Percentiles rank a stretch among this genome's conserved stretches.
phyloP scores from a whole-genome alignment of 2,329 filamentous ascomycete species.

The Pseudocercospora macadamiae region DNA sequence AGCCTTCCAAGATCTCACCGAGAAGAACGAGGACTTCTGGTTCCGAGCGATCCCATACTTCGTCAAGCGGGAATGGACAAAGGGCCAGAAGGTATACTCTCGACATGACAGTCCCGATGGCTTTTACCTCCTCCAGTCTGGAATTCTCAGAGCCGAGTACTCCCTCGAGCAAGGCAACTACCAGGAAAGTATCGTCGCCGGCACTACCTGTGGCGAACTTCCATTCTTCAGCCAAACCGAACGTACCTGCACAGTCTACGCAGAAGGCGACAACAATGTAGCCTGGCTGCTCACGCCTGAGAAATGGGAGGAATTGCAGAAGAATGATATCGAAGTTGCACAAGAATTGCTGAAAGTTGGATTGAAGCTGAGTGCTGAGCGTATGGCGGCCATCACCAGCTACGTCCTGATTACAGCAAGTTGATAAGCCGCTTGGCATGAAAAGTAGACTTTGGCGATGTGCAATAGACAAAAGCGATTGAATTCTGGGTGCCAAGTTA shows the following conservation, averaged over 20 bases:
- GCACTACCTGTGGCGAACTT: conserved; percentile 92
- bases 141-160: conserved; percentile 88
- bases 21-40: conserved; percentile 94
- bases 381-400: conserved; percentile 73
- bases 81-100: conserved; percentile 75
- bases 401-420: conserved; percentile 48
- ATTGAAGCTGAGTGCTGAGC: conserved; percentile 91
- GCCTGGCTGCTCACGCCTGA: conserved; percentile 78
- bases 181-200: conserved; percentile 89
- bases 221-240: conserved; percentile 93
- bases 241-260: conserved; percentile 82
- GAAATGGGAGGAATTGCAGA: conserved; percentile 73
- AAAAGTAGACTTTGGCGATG: not conserved
- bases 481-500: not conserved
- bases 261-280: conserved; percentile 66
- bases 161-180: conserved; percentile 85
- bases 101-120: conserved; percentile 74
- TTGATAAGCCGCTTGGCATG: too few relatives aligned
- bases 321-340: conserved; percentile 74
- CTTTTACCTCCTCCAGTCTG: conserved; percentile 89
- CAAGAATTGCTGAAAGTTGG: conserved; percentile 82
- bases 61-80: conserved; percentile 64
- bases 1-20: conserved; percentile 87
- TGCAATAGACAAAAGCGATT: not conserved
- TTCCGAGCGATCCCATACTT: conserved; percentile 80